These are phyloP conservation scores for Auricularia sp. DNA, from an alignment of 768 basidiomycete genomes.

Conservation along the genomic window DNA sequence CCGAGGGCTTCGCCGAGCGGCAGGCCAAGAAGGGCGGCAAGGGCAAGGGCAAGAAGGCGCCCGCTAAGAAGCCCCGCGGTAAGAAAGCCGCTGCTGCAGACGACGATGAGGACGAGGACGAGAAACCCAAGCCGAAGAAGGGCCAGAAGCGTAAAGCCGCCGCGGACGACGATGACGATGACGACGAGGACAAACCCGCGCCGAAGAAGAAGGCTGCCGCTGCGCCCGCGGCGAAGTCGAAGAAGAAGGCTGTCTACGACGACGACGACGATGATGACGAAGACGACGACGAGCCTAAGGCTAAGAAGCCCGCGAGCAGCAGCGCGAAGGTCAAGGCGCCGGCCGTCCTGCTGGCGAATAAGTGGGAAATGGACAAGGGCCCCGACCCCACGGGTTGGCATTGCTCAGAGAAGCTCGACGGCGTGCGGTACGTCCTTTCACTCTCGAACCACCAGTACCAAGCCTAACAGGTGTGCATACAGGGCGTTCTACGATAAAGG, in stretches of 20 bases:
- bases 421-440: conserved; percentile 37
- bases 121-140: neutral
- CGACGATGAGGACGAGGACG: conserved; percentile 10
- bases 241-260: neutral
- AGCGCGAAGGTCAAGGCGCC: conserved; percentile 26
- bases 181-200: conserved; percentile 3
- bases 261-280: conserved; percentile 8
- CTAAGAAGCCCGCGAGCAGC: neutral
- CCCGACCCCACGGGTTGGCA: conserved; percentile 50
- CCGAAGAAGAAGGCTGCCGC: conserved; percentile 4
- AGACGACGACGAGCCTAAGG: neutral
- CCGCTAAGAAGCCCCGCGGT: conserved; percentile 3
- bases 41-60: conserved; percentile 3
- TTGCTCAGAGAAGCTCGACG: conserved; percentile 54
- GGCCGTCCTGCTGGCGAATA: conserved; percentile 42
- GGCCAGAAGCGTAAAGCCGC: neutral
- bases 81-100: conserved; percentile 3
- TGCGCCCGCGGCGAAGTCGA: neutral
- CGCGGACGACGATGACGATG: conserved; percentile 10
- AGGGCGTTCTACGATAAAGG: conserved; percentile 43
- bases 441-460: neutral
- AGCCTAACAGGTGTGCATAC: neutral
- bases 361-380: conserved; percentile 46
- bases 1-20: conserved; percentile 10
- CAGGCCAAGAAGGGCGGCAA: conserved; percentile 6